These are phyloP conservation scores for Colletotrichum lentis DNA, from an alignment of 2,329 filamentous ascomycete species.

Conservation along the genomic window DNA sequence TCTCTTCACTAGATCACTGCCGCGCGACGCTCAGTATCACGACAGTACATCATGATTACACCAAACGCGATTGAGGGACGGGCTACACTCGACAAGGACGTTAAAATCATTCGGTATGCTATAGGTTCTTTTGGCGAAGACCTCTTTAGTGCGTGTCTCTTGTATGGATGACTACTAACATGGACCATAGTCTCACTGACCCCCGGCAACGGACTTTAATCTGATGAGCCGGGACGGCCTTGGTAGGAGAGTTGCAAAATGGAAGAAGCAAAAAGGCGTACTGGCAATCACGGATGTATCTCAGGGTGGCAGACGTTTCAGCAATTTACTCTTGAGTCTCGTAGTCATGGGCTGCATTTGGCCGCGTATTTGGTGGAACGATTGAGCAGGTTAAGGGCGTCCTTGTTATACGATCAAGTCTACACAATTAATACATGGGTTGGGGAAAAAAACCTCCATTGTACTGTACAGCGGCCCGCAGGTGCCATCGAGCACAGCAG, in stretches of 20 bases:
- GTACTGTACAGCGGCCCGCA: background rate
- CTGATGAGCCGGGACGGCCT: conserved; percentile 12
- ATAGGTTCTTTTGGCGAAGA: background rate
- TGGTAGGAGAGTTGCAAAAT: too few relatives aligned
- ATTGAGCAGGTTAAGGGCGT: background rate
- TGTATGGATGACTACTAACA: conserved; percentile 40
- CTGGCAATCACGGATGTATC: background rate
- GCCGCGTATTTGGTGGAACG: background rate
- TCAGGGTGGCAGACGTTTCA: background rate
- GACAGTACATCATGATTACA: conserved; percentile 96
- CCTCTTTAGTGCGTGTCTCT: background rate
- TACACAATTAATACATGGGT: conserved; percentile 6
- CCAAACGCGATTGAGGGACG: conserved; percentile 80
- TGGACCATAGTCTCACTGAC: conserved; percentile 59
- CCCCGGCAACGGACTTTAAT: conserved; percentile 63
- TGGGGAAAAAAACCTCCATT: background rate
- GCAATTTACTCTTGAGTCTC: background rate
- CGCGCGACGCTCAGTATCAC: conserved; percentile 84
- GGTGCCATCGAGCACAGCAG: background rate
- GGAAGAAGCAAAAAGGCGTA: background rate
- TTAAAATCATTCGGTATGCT: conserved; percentile 77
- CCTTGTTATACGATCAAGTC: conserved; percentile 19
- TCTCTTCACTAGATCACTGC: conserved; percentile 71
- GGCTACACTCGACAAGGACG: conserved; percentile 69
- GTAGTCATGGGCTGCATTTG: background rate